Evolutionary conservation across 1,284 basidiomycete species (phyloP), one percentile per base, ranked within the genome.

Genomic region (Apiotrichum sp.): DNA sequence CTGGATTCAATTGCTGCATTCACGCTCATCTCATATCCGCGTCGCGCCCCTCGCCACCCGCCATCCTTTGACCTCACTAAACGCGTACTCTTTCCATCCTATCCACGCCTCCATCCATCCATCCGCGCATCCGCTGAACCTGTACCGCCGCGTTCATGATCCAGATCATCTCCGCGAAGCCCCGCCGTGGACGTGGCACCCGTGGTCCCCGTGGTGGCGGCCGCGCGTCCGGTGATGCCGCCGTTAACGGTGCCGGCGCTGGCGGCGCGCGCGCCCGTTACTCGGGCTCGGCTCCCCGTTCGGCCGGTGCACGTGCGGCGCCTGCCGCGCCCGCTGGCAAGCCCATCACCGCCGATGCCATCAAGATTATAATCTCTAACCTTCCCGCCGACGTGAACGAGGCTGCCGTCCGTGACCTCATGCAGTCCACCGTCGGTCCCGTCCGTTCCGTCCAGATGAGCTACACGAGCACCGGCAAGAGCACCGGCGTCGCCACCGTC

Each of bases 351-450:
- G 69, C 72, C 39, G 76, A 78, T 32, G 80, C 88, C 2, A 84
- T 88, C 78, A 98, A 98, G 80, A 95, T 98, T 68, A 92, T 98
- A 68, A 90, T 98, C 60, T 93, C 89, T 66, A 96, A 96, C 75
- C 84, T 98, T 55, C 95, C 95, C 34, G 72, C 77, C n/a, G 95
- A 98, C 73, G 95, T 98, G 50, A 93, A 90, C 65, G 95, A 98
- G 76, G 79, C 81, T 29, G 91, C 96, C 77, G 85, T 98, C 74
- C 91, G 88, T 82, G 95, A 98, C 76, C 83, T 98, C 39, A 97
- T 98, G 79, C 81, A 84, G 58, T 83, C 86, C 4, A 98, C 93
- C 35, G 88, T 98, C 62, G 95, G 95, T 33, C 86, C 89, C 32
- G 83, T 93, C 51, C 83, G 83, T 63, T 85, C 88, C 44, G 87